Base-by-base conservation (phyloP, 495 filamentous ascomycete species). In the Aspergillus conjunctus region DNA sequence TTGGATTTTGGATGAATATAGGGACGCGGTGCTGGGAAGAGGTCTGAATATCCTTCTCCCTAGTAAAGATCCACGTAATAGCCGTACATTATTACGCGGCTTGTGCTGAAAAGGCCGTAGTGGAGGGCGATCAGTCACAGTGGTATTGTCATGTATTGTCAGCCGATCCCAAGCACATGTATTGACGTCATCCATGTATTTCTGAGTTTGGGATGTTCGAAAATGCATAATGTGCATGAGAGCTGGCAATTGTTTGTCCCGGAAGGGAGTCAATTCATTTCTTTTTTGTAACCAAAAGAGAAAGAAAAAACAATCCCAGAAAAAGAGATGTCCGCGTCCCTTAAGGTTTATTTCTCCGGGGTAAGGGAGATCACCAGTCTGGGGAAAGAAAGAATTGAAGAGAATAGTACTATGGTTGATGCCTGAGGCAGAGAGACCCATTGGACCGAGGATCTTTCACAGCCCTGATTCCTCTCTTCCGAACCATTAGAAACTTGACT, bases 391-490 rank as follows among this genome's bases (percentile, higher is more conserved):
- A 18, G 17, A 46, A 20, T 18, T 3, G 17, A 18, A 48, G 18
- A 48, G 10, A 48, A 48, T 18, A 20, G 1, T 3, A 21, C 1
- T n/a, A 53, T 30, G 49, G 41, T 26, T 26, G 58, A 21, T 44
- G 45, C 50, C 45, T 65, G 15, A 58, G 52, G 64, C 59, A 56
- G 20, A 41, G 15, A n/a, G n/a, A 17, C 62, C 73, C 75, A 66
- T 77, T 77, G 72, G 73, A 74, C 75, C 75, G 75, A 77, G 75
- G 75, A 77, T 73, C 75, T 66, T 45, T 52, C 54, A 55, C 44
- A 59, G 63, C 62, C 65, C 72, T 60, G 72, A 74, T 48, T 77
- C 74, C 74, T 74, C 69, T 76, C 67, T 77, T 66, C 75, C 73
- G 73, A 77, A 68, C 66, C 68, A 67, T 60, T 39, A 51, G 62